Evolutionary conservation across 2,329 filamentous ascomycete genomes (phyloP).

Genomic region (Xylaria digitata): DNA sequence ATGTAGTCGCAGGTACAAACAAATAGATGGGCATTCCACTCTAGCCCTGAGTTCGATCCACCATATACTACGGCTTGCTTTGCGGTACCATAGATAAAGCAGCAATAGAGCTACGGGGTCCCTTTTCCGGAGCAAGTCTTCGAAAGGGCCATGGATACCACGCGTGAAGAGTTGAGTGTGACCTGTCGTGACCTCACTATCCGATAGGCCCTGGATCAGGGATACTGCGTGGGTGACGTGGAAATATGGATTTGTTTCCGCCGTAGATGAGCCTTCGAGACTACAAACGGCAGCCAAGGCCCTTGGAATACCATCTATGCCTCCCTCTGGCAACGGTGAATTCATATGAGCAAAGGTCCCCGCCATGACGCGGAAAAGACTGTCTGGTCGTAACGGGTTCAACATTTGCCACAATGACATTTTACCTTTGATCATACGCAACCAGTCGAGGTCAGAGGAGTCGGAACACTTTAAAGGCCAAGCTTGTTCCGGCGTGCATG

Average conservation of each 20-base stretch:
- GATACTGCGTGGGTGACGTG: slow-evolving; percentile 53
- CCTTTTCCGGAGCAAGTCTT: slow-evolving; percentile 47
- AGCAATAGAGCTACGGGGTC: slow-evolving; percentile 56
- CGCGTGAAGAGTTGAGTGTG: slow-evolving; percentile 51
- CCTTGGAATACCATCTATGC: slow-evolving; percentile 44
- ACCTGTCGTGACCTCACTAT: slow-evolving; percentile 49
- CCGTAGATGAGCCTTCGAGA: slow-evolving; percentile 49
- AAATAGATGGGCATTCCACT: slow-evolving; percentile 58
- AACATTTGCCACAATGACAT: slow-evolving; percentile 52
- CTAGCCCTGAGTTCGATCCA: slow-evolving; percentile 57
- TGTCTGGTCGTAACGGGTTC: slow-evolving; percentile 52
- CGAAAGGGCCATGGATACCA: slow-evolving; percentile 51
- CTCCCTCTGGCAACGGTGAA: slow-evolving; percentile 48
- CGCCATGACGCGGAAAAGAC: slow-evolving; percentile 52
- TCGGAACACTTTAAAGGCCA: slow-evolving; percentile 51
- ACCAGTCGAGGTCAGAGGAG: slow-evolving; percentile 51
- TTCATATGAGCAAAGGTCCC: slow-evolving; percentile 53
- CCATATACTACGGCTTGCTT: slow-evolving; percentile 55
- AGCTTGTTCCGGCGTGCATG: slow-evolving; percentile 46
- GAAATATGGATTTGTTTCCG: slow-evolving; percentile 54
- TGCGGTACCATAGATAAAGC: slow-evolving; percentile 58
- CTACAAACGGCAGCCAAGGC: slow-evolving; percentile 44
- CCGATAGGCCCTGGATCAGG: slow-evolving; percentile 46
- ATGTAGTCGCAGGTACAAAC: slow-evolving; percentile 51
- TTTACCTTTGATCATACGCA: slow-evolving; percentile 51